These are phyloP conservation scores for Chrysosporium keratinophilum DNA, from an alignment of 2,329 filamentous ascomycete species.

Conservation along the genomic window DNA sequence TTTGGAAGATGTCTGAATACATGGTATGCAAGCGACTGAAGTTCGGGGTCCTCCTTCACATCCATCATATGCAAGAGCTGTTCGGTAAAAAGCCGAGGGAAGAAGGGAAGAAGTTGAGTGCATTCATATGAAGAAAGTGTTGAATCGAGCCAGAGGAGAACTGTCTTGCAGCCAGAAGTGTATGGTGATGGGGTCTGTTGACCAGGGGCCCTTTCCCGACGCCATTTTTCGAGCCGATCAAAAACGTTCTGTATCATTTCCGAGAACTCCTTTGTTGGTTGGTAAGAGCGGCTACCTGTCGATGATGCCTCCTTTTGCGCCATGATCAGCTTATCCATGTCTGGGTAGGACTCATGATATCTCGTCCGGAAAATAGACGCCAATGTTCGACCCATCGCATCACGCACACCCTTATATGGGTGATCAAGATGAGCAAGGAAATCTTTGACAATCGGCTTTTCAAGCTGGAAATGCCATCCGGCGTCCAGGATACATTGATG, in stretches of 20 bases:
- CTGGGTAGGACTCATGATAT: conserved; percentile 86
- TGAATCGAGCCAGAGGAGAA: conserved; percentile 86
- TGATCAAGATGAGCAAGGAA: conserved; percentile 90
- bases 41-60: conserved; percentile 92
- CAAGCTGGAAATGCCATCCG: conserved; percentile 92
- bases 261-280: conserved; percentile 63
- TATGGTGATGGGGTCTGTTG: conserved; percentile 91
- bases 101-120: conserved; percentile 80
- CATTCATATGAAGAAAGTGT: conserved; percentile 88
- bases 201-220: conserved; percentile 68
- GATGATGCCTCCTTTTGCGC: conserved; percentile 70
- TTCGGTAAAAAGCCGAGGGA: conserved; percentile 78
- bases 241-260: conserved; percentile 67
- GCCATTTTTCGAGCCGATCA: conserved; percentile 71
- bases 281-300: conserved; percentile 74
- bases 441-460: conserved; percentile 77
- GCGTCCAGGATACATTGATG: conserved; percentile 78
- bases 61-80: conserved; percentile 99
- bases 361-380: conserved; percentile 80
- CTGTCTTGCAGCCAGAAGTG: conserved; percentile 91
- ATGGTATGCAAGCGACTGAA: conserved; percentile 88
- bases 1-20: conserved; percentile 95
- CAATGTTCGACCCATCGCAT: conserved; percentile 84
- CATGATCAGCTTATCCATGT: conserved; percentile 63
- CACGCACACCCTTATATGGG: conserved; percentile 93